Conservation (phyloP, 2,329 filamentous ascomycete genomes). For the Pseudocercospora pini-densiflorae region DNA sequence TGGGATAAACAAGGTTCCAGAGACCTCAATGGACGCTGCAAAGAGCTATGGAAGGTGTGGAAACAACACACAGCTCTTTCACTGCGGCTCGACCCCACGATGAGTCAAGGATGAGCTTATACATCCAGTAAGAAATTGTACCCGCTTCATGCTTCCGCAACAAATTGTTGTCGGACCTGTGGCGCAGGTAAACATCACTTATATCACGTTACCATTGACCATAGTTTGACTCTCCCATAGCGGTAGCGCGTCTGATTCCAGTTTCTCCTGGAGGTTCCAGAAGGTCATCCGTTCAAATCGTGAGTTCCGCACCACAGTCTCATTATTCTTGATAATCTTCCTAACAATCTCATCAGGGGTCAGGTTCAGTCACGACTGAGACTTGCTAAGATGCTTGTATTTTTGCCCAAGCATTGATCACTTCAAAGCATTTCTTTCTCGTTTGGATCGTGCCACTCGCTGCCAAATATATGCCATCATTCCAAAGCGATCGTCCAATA, state of each 20-base stretch:
- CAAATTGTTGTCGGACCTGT: not conserved
- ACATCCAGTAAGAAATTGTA: not conserved
- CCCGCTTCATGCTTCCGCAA: not conserved
- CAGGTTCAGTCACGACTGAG: constrained; percentile 24
- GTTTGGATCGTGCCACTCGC: not conserved
- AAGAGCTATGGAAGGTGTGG: not conserved
- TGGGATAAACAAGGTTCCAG: too few species aligned
- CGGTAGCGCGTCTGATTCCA: constrained; percentile 28
- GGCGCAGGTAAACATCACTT: not conserved
- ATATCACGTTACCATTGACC: not conserved
- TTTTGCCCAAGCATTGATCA: not conserved
- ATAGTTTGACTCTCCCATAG: not conserved
- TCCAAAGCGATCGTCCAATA: not conserved
- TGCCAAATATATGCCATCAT: not conserved
- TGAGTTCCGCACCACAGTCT: not conserved
- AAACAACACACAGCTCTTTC: too few species aligned
- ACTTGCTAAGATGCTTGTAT: not conserved
- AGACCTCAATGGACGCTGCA: too few species aligned
- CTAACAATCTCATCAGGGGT: constrained; percentile 7
- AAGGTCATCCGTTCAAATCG: constrained; percentile 29
- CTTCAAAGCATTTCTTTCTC: not conserved
- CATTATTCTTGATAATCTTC: not conserved
- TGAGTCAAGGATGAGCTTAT: not conserved
- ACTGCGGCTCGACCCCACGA: not conserved
- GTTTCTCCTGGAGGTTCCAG: constrained; percentile 26